phyloP scores from a whole-genome alignment of 495 filamentous ascomycete genomes.

The Hypoxylon lenormandii region DNA sequence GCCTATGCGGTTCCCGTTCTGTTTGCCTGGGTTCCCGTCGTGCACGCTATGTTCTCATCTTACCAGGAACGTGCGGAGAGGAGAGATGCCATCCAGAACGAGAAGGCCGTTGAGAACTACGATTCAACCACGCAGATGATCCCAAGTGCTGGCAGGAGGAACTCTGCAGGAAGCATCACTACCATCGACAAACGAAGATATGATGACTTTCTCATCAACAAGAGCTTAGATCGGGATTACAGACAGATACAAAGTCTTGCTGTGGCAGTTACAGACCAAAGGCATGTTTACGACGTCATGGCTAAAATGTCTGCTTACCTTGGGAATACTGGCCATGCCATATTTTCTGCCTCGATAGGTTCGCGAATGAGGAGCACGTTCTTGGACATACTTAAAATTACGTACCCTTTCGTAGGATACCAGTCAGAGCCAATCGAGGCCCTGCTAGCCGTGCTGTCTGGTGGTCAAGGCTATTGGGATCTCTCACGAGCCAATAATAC shows the following conservation, averaged over 20 bases:
- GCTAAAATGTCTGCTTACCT: constrained; percentile 65
- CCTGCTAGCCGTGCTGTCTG: constrained; percentile 70
- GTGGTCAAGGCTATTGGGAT: constrained; percentile 68
- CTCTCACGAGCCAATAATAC: constrained; percentile 52
- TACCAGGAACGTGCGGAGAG: constrained; percentile 69
- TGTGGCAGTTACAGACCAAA: constrained; percentile 64
- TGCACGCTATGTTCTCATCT: constrained; percentile 73
- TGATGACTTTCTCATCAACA: constrained; percentile 60
- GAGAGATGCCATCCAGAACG: constrained; percentile 71
- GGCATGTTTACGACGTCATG: constrained; percentile 72
- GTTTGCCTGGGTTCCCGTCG: constrained; percentile 80
- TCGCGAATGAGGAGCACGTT: constrained; percentile 69
- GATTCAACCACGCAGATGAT: constrained; percentile 57
- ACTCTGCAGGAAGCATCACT: constrained; percentile 64
- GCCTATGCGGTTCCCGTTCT: constrained; percentile 72
- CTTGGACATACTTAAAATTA: constrained; percentile 72
- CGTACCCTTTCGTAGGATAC: constrained; percentile 71
- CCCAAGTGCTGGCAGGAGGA: constrained; percentile 55
- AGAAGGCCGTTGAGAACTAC: constrained; percentile 69
- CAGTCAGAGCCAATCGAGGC: constrained; percentile 72
- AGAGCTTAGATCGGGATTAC: constrained; percentile 56
- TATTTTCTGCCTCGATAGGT: constrained; percentile 61
- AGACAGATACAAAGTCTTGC: constrained; percentile 56
- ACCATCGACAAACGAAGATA: constrained; percentile 63
- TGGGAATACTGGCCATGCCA: constrained; percentile 58